Base-by-base conservation (phyloP, 495 filamentous ascomycete species). In the Choiromyces venosus region DNA sequence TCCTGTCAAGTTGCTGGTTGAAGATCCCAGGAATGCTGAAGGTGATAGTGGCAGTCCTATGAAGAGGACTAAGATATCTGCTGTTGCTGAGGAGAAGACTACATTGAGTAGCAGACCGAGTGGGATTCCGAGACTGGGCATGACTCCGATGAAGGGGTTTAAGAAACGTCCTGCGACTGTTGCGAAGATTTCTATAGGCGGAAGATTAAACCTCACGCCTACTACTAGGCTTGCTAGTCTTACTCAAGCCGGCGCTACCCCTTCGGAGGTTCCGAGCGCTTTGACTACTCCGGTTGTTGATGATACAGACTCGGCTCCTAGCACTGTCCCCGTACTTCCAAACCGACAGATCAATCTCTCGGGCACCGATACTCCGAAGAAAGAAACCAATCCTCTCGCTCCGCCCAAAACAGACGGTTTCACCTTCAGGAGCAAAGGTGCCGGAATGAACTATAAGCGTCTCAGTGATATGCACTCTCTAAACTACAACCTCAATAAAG, bases 11-110 rank as follows among this genome's bases (percentile, higher is more conserved):
- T 29, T 52, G 36, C 44, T 6, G 0, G 38, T 56, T n/a, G 68
- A 46, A 73, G 44, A 40, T 66, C 12, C 73, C 73, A n/a, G 68
- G 40, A 73, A 71, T 67, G 66, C 29, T 14, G 68, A 72, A 36
- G 42, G 39, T 19, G 66, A 77, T 21, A 44, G 40, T 4, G 42
- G 69, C 12, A 77, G 73, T 29, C 77, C 71, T 5, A 65, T 71
- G 33, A 80, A 80, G 64, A 79, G 78, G 29, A 72, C 71, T 38
- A 73, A 80, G 67, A 71, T 80, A 21, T 71, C 71, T n/a, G 37
- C 78, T 25, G 21, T 46, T 1, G 64, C 37, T 16, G 38, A 66
- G 14, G 42, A 68, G 35, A 44, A n/a, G 33, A 36, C 35, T 56
- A 37, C 67, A 16, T 44, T 75, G 29, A 69, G 35, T 4, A 52